Base-by-base conservation (phyloP, 192 early-diverging fungal genomes). In the Entomortierella parvispora region DNA sequence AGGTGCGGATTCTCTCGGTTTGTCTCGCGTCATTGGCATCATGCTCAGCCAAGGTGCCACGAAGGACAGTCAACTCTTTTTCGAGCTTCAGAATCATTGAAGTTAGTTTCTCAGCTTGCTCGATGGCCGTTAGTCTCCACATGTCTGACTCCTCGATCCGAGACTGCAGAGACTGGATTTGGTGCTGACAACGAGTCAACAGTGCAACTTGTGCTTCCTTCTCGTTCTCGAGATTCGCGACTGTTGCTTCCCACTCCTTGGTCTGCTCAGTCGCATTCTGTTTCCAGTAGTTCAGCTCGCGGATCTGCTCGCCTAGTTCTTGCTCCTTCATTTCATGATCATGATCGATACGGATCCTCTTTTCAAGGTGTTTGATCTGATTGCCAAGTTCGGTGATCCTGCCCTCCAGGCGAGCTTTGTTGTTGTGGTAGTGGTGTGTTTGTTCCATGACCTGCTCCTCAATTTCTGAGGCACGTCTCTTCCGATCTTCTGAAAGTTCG, bases 171-270 rank as follows among this genome's bases (percentile, higher is more conserved):
- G 3, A 12, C 2, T 44, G 17, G 22, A 75, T 60, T 34, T 61
- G 46, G 1, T 18, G 17, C 34, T 75, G 51, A 23, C 34, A 23
- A 0, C 34, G n/a, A 9, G 33, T 60, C 51, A 67, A 17, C 11
- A 32, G 6, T 15, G 22, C 49, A 1, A 61, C 52, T n/a, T 62
- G 60, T 14, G 17, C 20, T 44, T 56, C 44, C 28, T 58, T 58
- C 58, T 67, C 64, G 5, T 33, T 17, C 58, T 75, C 58, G 28
- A 67, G 42, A n/a, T 56, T 29, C 18, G 49, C 12, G 0, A 65
- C 64, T 1, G 64, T 75, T 0, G 33, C 43, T 26, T 75, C 71
- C 71, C 71, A 75, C 34, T 75, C 71, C 5, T 66, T 67, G 31
- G 49, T 65, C 43, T 74, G 70, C 31, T 65, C 55, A 3, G 29